A percentile compares a stretch with the other conserved stretches of the same genome.
phyloP scores from a whole-genome alignment of 495 filamentous ascomycete species.

The Neurospora tetraspora region DNA sequence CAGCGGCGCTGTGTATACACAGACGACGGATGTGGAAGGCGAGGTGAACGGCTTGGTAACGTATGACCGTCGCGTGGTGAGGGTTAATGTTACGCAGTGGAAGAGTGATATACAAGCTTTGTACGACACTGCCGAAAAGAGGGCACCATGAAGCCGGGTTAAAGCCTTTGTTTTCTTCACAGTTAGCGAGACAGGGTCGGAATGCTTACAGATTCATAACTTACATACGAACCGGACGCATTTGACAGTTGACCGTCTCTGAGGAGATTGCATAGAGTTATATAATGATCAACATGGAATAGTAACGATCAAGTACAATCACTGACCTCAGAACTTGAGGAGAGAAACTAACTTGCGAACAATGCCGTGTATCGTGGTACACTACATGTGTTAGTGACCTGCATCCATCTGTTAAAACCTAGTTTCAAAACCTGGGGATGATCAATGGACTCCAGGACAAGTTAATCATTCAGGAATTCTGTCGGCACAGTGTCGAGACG shows the following conservation, averaged over 20 bases:
- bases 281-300: neutral
- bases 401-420: neutral
- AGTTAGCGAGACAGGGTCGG: neutral
- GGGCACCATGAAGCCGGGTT: slow-evolving; percentile 1
- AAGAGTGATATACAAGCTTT: slow-evolving; percentile 47
- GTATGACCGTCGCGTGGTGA: slow-evolving; percentile 49
- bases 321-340: neutral
- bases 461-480: neutral
- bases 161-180: neutral
- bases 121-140: slow-evolving; percentile 40
- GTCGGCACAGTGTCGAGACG: neutral
- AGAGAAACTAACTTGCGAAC: neutral
- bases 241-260: neutral
- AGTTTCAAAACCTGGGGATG: neutral
- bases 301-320: neutral
- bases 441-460: neutral
- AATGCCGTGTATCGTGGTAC: neutral
- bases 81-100: slow-evolving; percentile 50
- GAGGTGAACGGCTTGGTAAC: slow-evolving; percentile 63
- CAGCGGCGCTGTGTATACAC: slow-evolving; percentile 52
- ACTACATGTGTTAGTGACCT: neutral
- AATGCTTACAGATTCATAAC: neutral
- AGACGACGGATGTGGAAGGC: slow-evolving; percentile 66
- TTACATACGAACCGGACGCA: neutral
- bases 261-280: neutral